phyloP scores from a whole-genome alignment of 192 early-diverging fungal genomes.

The Backusella sp. region DNA sequence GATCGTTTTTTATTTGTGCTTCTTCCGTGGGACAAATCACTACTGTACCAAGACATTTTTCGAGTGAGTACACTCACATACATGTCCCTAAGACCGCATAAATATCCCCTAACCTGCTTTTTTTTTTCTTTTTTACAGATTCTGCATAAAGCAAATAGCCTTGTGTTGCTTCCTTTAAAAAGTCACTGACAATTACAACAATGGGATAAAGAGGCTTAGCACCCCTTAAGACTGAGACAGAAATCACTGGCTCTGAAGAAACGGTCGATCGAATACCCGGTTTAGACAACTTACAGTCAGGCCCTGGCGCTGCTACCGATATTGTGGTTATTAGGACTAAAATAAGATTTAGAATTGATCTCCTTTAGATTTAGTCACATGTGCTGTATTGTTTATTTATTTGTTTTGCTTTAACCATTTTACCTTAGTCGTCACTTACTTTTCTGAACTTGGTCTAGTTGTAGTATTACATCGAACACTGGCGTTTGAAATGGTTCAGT shows the following conservation, averaged over 20 bases:
- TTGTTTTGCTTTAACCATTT: neutral
- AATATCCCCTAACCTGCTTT: conserved; percentile 13
- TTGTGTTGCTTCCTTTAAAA: conserved; percentile 16
- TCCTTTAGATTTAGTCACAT: neutral
- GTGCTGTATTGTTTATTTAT: neutral
- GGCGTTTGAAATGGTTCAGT: conserved; percentile 24
- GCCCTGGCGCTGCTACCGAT: neutral
- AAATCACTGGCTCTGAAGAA: neutral
- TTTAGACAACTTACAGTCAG: neutral
- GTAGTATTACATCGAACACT: conserved; percentile 27
- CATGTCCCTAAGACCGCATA: conserved; percentile 26
- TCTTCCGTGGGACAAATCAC: conserved; percentile 52
- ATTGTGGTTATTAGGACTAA: neutral
- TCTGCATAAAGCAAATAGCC: conserved; percentile 24
- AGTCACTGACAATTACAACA: conserved; percentile 8
- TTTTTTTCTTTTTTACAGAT: conserved; percentile 6
- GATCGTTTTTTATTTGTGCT: conserved; percentile 43
- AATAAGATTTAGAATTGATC: neutral
- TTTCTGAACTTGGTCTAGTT: conserved; percentile 27
- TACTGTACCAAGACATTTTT: conserved; percentile 46
- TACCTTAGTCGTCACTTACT: neutral
- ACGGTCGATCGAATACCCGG: neutral
- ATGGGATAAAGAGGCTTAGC: neutral
- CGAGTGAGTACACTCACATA: conserved; percentile 15
- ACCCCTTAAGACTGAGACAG: neutral